phyloP scores from a whole-genome alignment of 306 rosid genomes.

The Betula pendula region DNA sequence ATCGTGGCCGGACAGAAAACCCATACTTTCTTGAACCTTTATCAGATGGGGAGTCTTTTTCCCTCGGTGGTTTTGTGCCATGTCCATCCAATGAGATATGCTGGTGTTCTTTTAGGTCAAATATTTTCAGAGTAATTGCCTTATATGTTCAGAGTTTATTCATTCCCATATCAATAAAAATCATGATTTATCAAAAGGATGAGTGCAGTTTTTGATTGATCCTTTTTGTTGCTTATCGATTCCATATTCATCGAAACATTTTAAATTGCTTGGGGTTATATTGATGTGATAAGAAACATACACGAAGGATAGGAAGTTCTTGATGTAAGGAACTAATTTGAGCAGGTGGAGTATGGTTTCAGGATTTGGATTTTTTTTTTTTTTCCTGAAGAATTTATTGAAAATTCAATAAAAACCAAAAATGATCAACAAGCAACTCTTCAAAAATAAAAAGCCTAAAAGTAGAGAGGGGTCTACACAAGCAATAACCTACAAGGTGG shows the following conservation, averaged over 20 bases:
- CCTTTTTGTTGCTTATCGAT: background rate
- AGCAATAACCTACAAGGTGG: no score
- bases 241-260: background rate
- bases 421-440: no score
- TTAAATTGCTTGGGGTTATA: background rate
- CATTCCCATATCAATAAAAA: background rate
- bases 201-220: background rate
- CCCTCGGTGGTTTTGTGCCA: background rate
- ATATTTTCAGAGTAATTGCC: background rate
- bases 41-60: background rate
- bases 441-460: no score
- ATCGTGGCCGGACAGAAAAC: conserved; percentile 72
- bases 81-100: background rate
- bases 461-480: no score
- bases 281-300: background rate
- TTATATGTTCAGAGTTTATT: background rate
- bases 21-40: conserved; percentile 43
- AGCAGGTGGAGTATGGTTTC: no score
- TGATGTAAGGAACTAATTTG: background rate
- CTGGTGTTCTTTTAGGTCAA: background rate
- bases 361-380: no score
- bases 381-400: no score
- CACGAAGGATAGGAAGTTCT: background rate
- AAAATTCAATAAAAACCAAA: no score
- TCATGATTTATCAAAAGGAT: background rate